These are phyloP conservation scores for Aaosphaeria arxii DNA, from an alignment of 2,329 filamentous ascomycete genomes.

Conservation along the genomic window DNA sequence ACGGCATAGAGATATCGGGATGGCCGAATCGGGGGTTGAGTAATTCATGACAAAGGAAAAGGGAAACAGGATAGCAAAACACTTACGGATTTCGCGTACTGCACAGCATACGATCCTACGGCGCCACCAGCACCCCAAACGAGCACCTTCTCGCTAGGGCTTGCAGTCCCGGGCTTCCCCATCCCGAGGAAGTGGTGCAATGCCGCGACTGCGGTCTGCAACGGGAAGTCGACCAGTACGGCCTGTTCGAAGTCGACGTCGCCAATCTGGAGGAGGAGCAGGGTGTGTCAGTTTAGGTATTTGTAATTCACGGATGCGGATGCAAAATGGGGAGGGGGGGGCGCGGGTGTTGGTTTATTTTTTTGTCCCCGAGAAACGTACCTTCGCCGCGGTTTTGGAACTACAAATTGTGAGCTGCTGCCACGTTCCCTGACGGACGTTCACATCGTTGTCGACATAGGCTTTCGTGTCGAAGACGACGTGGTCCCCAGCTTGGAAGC, in stretches of 20 bases:
- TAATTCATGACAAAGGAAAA: no score
- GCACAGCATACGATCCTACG: slow-evolving; percentile 22
- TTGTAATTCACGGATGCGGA: background rate
- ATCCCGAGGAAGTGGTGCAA: slow-evolving; percentile 24
- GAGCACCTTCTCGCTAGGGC: slow-evolving; percentile 18
- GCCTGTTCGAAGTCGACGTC: slow-evolving; percentile 22
- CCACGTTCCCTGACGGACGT: slow-evolving; percentile 20
- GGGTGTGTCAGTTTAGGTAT: slow-evolving; percentile 3
- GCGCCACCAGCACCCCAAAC: slow-evolving; percentile 27
- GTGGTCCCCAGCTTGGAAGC: slow-evolving; percentile 43
- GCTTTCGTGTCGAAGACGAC: slow-evolving; percentile 31
- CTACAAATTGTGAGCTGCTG: slow-evolving; percentile 18
- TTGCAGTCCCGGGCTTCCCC: slow-evolving; percentile 16
- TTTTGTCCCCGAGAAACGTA: slow-evolving; percentile 2
- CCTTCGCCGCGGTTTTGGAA: slow-evolving; percentile 17
- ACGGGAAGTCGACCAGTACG: slow-evolving; percentile 20
- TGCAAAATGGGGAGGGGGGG: slow-evolving; percentile 9
- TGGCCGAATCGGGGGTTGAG: no score
- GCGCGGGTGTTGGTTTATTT: slow-evolving; percentile 2
- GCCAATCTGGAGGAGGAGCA: slow-evolving; percentile 14
- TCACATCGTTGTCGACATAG: slow-evolving; percentile 14
- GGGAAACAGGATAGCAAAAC: background rate
- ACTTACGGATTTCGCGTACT: slow-evolving; percentile 23
- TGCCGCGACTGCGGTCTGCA: slow-evolving; percentile 26
- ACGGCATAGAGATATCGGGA: no score